phyloP scores from a whole-genome alignment of 106 monocot species.

The Acanthochlamys bracteata region DNA sequence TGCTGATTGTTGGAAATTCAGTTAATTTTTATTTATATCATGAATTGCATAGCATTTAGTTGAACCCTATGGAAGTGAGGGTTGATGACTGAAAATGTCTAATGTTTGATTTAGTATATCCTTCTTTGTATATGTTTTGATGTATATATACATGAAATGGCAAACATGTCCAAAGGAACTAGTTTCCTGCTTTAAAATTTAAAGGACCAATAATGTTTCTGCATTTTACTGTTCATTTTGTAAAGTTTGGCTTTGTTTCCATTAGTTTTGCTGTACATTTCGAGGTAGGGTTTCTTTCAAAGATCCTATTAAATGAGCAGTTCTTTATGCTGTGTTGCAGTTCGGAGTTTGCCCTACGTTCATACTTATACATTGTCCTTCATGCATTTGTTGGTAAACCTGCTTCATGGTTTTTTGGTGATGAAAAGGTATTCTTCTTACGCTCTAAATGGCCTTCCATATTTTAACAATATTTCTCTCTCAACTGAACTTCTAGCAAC shows the following conservation, averaged over 20 bases:
- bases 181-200: background rate
- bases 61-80: background rate
- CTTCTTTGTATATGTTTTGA: background rate
- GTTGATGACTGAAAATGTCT: background rate
- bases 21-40: no score
- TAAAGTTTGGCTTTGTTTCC: background rate
- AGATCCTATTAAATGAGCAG: background rate
- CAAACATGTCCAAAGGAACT: background rate
- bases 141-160: background rate
- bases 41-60: no score
- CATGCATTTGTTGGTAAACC: slow-evolving; percentile 79
- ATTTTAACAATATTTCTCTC: background rate
- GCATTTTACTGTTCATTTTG: no score
- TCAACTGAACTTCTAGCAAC: background rate
- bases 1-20: no score
- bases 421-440: slow-evolving; percentile 59
- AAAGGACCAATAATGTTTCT: no score
- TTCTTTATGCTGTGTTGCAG: slow-evolving; percentile 32
- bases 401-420: slow-evolving; percentile 60
- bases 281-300: background rate
- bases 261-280: background rate
- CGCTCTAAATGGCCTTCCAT: background rate
- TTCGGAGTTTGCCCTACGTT: slow-evolving; percentile 75
- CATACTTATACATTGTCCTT: slow-evolving; percentile 82
- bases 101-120: background rate